Evolutionary conservation across 2,329 filamentous ascomycete species (phyloP).

Genomic region (Phaeoacremonium minimum): DNA sequence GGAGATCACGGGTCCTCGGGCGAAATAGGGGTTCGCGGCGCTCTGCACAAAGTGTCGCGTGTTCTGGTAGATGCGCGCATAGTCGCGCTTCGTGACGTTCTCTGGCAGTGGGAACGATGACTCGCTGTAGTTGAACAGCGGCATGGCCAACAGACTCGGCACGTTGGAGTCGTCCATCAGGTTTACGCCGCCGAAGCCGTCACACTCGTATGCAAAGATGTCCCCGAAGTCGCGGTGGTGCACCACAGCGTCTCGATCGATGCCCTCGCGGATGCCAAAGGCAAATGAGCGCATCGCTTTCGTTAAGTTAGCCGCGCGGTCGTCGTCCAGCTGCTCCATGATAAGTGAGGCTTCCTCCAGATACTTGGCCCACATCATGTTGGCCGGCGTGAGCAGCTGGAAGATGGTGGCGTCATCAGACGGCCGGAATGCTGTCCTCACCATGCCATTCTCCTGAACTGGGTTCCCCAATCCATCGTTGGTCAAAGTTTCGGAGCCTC

Average conservation of each 20-base stretch:
- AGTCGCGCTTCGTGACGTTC: conserved; percentile 23
- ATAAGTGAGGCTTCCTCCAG: conserved; percentile 48
- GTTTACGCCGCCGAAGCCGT: conserved; percentile 64
- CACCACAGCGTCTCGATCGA: conserved; percentile 69
- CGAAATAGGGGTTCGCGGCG: conserved; percentile 74
- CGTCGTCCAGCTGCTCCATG: conserved; percentile 38
- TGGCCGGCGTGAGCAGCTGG: conserved; percentile 74
- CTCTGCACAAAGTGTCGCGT: conserved; percentile 75
- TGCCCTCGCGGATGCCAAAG: conserved; percentile 59
- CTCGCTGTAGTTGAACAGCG: conserved; percentile 53
- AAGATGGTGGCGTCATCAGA: conserved; percentile 81
- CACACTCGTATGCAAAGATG: conserved; percentile 76
- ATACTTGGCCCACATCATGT: conserved; percentile 67
- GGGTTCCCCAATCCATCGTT: conserved; percentile 76
- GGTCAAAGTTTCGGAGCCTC: conserved; percentile 70
- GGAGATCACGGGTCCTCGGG: conserved; percentile 61
- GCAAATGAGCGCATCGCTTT: conserved; percentile 52
- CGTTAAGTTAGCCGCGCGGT: conserved; percentile 38
- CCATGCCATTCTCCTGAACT: conserved; percentile 68
- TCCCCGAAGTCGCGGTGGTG: conserved; percentile 52
- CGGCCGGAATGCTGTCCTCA: conserved; percentile 76
- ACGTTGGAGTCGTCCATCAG: conserved; percentile 73
- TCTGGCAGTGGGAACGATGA: conserved; percentile 5
- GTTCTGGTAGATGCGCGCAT: conserved; percentile 68
- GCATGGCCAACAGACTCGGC: conserved; percentile 60